Base-by-base conservation (phyloP, 345 rosid genomes). In the Camelina hispida region DNA sequence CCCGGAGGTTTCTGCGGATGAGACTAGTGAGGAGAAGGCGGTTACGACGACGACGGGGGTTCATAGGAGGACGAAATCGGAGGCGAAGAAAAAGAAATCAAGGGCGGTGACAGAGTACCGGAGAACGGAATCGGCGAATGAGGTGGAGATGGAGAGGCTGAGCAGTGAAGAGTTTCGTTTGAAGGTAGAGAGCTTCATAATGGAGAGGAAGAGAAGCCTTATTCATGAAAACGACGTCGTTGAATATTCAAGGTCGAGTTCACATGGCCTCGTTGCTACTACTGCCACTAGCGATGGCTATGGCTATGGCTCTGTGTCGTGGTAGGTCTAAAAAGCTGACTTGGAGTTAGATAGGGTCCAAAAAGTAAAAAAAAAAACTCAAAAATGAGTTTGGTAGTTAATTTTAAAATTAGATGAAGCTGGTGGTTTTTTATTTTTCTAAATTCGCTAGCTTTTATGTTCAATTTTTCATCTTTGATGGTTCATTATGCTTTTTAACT, bases 111-210 rank as follows among this genome's bases (percentile, higher is more conserved):
- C 0, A 28, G 53, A 55, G 52, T 22, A 15, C 9, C 35, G 70
- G 64, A 76, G 80, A 56, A 53, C 71, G 16, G 75, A 76, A 13
- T 69, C 80, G 16, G 69, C 69, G 69, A 38, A 37, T 2, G 9
- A 34, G 61, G 67, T 22, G 44, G 34, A 9, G 53, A 63, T 55
- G 0, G 80, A 77, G 54, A 69, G 61, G 10, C 9, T 69, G 54
- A 77, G 12, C 18, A 77, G 59, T 16, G 75, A 77, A 13, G 71
- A 70, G 60, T 63, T 70, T 69, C 52, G 44, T 4, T 44, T 77
- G 61, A 63, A 47, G 35, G 35, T 63, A 2, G 80, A 77, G 18
- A 30, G 51, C 1, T 70, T 63, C 28, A 77, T 70, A 5, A 46
- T 55, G 71, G 44, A 69, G 58, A 61, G 34, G 74, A 76, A 68